A percentile compares a stretch with the other conserved stretches of the same genome.
Conservation (phyloP, 1,284 basidiomycete genomes). For the Ganoderma sinense region DNA sequence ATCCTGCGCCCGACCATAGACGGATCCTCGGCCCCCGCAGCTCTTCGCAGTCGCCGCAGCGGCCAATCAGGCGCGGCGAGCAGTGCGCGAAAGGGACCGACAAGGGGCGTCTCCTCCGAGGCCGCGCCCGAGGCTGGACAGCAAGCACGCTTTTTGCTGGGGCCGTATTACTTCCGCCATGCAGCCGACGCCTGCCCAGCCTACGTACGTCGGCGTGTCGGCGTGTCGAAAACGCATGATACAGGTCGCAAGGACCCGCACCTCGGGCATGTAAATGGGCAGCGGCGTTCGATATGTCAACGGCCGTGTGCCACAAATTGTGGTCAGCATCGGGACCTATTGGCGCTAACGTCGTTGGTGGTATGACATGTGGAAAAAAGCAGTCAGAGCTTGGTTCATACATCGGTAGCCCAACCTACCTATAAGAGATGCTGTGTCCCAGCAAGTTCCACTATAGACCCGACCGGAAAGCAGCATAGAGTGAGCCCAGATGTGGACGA, state of each 20-base stretch:
- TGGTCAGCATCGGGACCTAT: neutral
- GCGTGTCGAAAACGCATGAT: neutral
- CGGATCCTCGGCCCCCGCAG: constrained; percentile 18
- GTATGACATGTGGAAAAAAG: neutral
- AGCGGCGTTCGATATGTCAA: constrained; percentile 1
- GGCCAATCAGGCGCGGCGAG: neutral
- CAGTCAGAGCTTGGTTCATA: neutral
- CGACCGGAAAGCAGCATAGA: neutral
- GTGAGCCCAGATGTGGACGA: neutral
- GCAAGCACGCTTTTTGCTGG: neutral
- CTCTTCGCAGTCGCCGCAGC: neutral
- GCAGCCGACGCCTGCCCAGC: neutral
- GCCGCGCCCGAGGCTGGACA: neutral
- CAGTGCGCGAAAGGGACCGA: constrained; percentile 14
- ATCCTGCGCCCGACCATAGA: constrained; percentile 6
- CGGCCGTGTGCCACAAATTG: neutral
- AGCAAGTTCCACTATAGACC: neutral
- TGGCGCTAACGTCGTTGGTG: neutral
- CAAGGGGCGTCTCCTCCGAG: constrained; percentile 9
- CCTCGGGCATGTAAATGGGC: neutral
- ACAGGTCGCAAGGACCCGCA: neutral
- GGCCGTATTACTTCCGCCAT: constrained; percentile 1
- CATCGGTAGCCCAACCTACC: neutral
- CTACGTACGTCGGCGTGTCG: neutral
- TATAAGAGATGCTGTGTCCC: neutral